Conservation (phyloP, 371 early-diverging fungal genomes). For the Mortierella sp. region DNA sequence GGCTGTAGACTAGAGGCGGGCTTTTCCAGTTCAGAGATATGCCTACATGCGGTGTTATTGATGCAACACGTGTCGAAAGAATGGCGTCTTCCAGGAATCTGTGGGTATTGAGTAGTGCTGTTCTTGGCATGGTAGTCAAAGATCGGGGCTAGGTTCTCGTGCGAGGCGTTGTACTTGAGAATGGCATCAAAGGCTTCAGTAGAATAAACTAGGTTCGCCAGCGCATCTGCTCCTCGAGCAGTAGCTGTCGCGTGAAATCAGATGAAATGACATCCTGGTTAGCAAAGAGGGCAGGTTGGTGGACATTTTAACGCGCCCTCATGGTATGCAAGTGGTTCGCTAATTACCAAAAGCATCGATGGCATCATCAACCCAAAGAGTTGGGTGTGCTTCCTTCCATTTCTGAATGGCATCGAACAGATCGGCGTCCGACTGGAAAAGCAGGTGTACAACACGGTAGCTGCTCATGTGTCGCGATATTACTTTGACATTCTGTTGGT, state of each 20-base stretch:
- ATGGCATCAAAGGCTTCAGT: slow-evolving; percentile 41
- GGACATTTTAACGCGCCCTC: too few species aligned
- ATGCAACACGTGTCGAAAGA: too few species aligned
- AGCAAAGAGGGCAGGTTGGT: too few species aligned
- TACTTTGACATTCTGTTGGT: slow-evolving; percentile 22
- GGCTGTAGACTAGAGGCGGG: too few species aligned
- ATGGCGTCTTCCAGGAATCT: too few species aligned
- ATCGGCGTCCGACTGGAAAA: slow-evolving; percentile 33
- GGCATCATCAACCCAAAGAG: slow-evolving; percentile 36
- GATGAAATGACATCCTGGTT: neutral
- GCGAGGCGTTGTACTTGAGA: slow-evolving; percentile 30
- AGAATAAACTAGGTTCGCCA: slow-evolving; percentile 43
- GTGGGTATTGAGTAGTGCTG: too few species aligned
- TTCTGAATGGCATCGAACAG: slow-evolving; percentile 39
- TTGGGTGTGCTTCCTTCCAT: slow-evolving; percentile 29
- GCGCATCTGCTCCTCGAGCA: slow-evolving; percentile 32
- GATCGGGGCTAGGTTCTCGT: slow-evolving; percentile 18
- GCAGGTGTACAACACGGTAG: slow-evolving; percentile 35
- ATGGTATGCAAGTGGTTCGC: too few species aligned
- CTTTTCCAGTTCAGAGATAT: too few species aligned
- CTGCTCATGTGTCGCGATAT: slow-evolving; percentile 27
- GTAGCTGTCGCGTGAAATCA: slow-evolving; percentile 2
- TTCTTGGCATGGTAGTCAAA: slow-evolving; percentile 12
- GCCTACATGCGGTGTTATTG: too few species aligned
- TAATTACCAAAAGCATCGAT: slow-evolving; percentile 43